Conservation (phyloP, 805 yeast genomes). For the Kodamaea fukazawae region DNA sequence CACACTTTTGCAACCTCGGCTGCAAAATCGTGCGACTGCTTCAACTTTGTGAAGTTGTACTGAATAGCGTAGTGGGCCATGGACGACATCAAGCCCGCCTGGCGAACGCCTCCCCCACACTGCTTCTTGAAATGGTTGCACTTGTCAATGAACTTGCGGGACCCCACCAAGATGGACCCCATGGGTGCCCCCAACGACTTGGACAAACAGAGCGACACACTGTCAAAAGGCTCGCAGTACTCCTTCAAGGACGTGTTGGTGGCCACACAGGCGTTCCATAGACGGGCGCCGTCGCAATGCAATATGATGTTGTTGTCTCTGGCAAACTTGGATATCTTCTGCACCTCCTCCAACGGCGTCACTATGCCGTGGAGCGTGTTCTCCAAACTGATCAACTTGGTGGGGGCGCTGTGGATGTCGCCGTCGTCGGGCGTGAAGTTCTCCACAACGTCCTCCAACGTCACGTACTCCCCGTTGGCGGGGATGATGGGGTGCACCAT, state of each 20-base stretch:
- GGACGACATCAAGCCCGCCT: slow-evolving; percentile 73
- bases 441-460: slow-evolving; percentile 74
- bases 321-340: slow-evolving; percentile 69
- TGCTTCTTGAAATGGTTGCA: slow-evolving; percentile 89
- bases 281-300: slow-evolving; percentile 94
- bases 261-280: slow-evolving; percentile 85
- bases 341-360: slow-evolving; percentile 75
- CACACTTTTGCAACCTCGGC: slow-evolving; percentile 54
- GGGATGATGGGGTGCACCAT: slow-evolving; percentile 87
- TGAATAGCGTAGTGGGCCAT: slow-evolving; percentile 82
- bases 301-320: slow-evolving; percentile 53
- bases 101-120: slow-evolving; percentile 91
- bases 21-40: slow-evolving; percentile 50
- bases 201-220: slow-evolving; percentile 86
- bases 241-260: slow-evolving; percentile 66
- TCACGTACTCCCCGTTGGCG: slow-evolving; percentile 68
- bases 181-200: slow-evolving; percentile 93
- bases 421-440: slow-evolving; percentile 67
- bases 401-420: slow-evolving; percentile 87
- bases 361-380: slow-evolving; percentile 85
- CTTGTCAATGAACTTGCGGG: slow-evolving; percentile 52
- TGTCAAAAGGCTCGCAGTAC: slow-evolving; percentile 76
- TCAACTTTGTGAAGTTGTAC: slow-evolving; percentile 61
- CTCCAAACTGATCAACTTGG: slow-evolving; percentile 78
- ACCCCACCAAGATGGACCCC: slow-evolving; percentile 83